Evolutionary conservation across 2,329 filamentous ascomycete genomes (phyloP).

Genomic region (Westerdykella sp.): DNA sequence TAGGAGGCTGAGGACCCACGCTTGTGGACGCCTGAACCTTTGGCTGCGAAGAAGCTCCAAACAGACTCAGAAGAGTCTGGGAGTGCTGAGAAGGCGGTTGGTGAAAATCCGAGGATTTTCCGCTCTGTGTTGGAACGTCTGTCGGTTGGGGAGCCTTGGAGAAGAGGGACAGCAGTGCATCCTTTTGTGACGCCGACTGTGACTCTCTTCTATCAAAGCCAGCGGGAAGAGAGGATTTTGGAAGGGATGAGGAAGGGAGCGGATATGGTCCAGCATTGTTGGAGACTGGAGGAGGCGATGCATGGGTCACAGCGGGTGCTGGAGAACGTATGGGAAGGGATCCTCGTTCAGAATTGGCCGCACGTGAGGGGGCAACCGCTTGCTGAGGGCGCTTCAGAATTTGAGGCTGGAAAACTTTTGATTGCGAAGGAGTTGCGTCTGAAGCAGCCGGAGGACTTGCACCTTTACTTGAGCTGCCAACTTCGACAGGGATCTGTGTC

Average conservation of each 20-base stretch:
- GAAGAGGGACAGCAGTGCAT: slow-evolving; percentile 34
- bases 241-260: slow-evolving; percentile 6
- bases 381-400: slow-evolving; percentile 33
- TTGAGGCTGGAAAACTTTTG: slow-evolving; percentile 29
- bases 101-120: slow-evolving; percentile 8
- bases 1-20: slow-evolving; percentile 20
- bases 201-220: slow-evolving; percentile 24
- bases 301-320: not conserved
- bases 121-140: slow-evolving; percentile 7
- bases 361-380: not conserved
- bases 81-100: slow-evolving; percentile 3
- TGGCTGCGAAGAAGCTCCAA: slow-evolving; percentile 1
- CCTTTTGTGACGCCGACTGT: slow-evolving; percentile 28
- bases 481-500: slow-evolving; percentile 5
- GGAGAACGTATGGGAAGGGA: not conserved
- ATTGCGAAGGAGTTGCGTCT: slow-evolving; percentile 9
- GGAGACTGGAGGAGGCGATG: not conserved
- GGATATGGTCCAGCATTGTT: not conserved
- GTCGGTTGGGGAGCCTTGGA: slow-evolving; percentile 17
- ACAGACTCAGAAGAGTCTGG: slow-evolving; percentile 4
- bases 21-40: slow-evolving; percentile 14
- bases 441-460: slow-evolving; percentile 6
- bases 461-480: not conserved
- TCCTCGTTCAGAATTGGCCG: not conserved
- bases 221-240: slow-evolving; percentile 3